Evolutionary conservation across 345 rosid species (phyloP).

Genomic region (Hirschfeldia incana): DNA sequence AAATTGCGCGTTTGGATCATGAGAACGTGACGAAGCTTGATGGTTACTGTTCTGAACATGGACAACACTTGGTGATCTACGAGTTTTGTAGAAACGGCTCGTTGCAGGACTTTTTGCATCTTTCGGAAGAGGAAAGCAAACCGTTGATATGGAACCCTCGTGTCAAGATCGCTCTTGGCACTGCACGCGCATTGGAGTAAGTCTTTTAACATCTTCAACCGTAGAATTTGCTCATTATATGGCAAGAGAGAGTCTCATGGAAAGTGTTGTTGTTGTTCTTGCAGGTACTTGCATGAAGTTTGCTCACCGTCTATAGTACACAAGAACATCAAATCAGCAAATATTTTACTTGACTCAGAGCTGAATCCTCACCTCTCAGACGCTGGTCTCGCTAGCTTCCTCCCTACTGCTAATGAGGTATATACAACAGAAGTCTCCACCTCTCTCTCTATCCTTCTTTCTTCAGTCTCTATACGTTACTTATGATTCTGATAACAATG

Average conservation of each 20-base stretch:
- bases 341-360: conserved; percentile 80
- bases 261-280: conserved; percentile 37
- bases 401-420: conserved; percentile 87
- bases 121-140: conserved; percentile 72
- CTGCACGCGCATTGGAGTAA: conserved; percentile 97
- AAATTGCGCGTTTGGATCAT: conserved; percentile 77
- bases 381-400: conserved; percentile 77
- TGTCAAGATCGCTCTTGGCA: conserved; percentile 92
- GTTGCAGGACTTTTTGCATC: conserved; percentile 76
- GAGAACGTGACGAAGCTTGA: conserved; percentile 83
- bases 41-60: conserved; percentile 97
- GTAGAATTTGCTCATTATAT: neutral
- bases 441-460: neutral
- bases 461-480: neutral
- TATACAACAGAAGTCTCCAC: neutral
- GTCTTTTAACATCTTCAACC: conserved; percentile 8
- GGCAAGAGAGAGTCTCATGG: conserved; percentile 23
- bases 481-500: conserved; percentile 1
- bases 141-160: conserved; percentile 95
- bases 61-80: conserved; percentile 85
- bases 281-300: conserved; percentile 95
- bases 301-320: conserved; percentile 89
- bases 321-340: conserved; percentile 87
- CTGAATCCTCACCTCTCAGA: conserved; percentile 95
- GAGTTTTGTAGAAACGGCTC: conserved; percentile 91